phyloP scores from a whole-genome alignment of 371 early-diverging fungal species.

The Syncephalastrum sp. region DNA sequence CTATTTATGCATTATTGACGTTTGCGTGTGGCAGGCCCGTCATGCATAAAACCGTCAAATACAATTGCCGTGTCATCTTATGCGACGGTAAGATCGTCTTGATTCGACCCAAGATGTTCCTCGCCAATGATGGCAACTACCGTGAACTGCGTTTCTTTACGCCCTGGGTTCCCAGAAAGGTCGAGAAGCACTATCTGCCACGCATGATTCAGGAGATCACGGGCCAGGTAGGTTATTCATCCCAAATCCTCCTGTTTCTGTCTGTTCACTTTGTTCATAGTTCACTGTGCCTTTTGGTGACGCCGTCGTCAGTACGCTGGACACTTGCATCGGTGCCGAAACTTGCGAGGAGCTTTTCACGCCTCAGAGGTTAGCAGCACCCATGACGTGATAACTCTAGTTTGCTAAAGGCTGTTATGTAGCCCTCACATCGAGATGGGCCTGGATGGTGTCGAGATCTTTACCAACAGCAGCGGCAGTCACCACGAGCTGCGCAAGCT shows the following conservation, averaged over 20 bases:
- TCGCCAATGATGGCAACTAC: conserved; percentile 98
- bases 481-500: conserved; percentile 93
- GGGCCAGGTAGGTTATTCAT: conserved; percentile 57
- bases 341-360: conserved; percentile 97
- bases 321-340: conserved; percentile 92
- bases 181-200: conserved; percentile 82
- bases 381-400: background rate
- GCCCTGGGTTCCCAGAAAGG: conserved; percentile 71
- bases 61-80: conserved; percentile 93
- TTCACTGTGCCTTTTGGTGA: conserved; percentile 81
- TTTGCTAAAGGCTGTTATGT: conserved; percentile 3
- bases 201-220: conserved; percentile 74
- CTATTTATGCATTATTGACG: no score
- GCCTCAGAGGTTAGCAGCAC: conserved; percentile 65
- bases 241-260: background rate
- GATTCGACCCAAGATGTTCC: conserved; percentile 92
- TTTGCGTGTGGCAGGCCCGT: conserved; percentile 70
- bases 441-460: conserved; percentile 95
- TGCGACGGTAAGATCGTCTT: conserved; percentile 81
- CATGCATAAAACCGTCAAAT: conserved; percentile 84
- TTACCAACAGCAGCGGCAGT: conserved; percentile 90
- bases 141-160: conserved; percentile 95
- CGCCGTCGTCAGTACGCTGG: conserved; percentile 73
- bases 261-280: conserved; percentile 15
- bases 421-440: conserved; percentile 93